Conservation (phyloP, 192 early-diverging fungal species). For the Entrophospora sp. region DNA sequence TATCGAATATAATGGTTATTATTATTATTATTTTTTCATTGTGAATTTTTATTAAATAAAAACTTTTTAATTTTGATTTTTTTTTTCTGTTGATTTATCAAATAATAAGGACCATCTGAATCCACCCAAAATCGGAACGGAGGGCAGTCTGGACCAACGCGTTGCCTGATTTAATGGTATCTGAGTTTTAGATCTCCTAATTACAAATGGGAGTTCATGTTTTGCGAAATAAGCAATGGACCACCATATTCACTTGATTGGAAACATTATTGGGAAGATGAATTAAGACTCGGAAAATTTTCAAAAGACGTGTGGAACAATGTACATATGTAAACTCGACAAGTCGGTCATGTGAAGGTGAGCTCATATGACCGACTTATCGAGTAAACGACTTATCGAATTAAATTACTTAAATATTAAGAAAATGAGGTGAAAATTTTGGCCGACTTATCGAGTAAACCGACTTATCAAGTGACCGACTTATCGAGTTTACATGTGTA, state of each 20-base stretch:
- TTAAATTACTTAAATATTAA: no score
- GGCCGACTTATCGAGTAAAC: no score
- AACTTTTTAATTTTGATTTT: neutral
- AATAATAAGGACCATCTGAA: neutral
- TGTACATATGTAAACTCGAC: no score
- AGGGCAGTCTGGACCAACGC: neutral
- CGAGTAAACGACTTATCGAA: no score
- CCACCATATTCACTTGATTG: neutral
- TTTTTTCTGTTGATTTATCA: neutral
- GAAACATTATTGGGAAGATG: neutral
- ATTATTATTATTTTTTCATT: no score
- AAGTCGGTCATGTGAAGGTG: no score
- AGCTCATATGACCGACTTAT: no score
- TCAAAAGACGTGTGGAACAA: neutral
- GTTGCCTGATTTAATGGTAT: neutral
- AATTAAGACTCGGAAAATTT: neutral
- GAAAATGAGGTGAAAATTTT: no score
- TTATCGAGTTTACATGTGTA: no score
- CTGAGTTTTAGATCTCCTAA: no score
- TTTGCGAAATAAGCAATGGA: neutral
- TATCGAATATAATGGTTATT: neutral
- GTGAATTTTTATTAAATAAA: neutral
- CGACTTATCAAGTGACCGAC: no score
- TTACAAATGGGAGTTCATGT: neutral
- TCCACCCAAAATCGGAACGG: neutral